phyloP scores from a whole-genome alignment of 768 basidiomycete genomes.

The Boletus coccyginus region DNA sequence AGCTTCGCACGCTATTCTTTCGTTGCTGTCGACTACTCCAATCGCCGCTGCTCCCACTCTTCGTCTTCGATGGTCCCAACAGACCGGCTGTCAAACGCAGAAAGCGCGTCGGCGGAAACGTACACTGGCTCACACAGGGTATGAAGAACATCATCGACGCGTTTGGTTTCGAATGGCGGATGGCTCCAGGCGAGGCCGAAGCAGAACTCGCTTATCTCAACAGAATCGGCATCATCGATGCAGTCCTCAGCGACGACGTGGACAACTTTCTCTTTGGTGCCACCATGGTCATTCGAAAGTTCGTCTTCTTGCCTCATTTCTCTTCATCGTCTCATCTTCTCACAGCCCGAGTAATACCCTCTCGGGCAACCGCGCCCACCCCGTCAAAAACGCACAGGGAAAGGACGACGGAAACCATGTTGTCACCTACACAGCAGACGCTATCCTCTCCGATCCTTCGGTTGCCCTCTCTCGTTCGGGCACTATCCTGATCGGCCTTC shows the following conservation, averaged over 20 bases:
- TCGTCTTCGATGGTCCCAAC: slow-evolving; percentile 89
- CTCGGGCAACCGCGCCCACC: slow-evolving; percentile 66
- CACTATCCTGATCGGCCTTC: slow-evolving; percentile 76
- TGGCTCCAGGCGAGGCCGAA: slow-evolving; percentile 92
- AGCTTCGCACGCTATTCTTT: slow-evolving; percentile 81
- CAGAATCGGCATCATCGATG: slow-evolving; percentile 78
- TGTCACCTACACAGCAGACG: slow-evolving; percentile 36
- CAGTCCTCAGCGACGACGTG: slow-evolving; percentile 88
- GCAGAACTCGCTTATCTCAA: slow-evolving; percentile 90
- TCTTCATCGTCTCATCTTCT: slow-evolving; percentile 3
- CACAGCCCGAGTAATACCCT: slow-evolving; percentile 66
- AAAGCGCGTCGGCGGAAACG: slow-evolving; percentile 61
- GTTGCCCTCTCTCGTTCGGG: slow-evolving; percentile 59
- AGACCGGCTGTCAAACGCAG: slow-evolving; percentile 80
- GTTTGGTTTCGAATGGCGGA: slow-evolving; percentile 78
- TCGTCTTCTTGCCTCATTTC: slow-evolving; percentile 7
- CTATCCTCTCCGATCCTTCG: slow-evolving; percentile 43
- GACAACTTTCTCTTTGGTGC: slow-evolving; percentile 93
- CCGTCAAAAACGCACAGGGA: slow-evolving; percentile 61
- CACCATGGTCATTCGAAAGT: slow-evolving; percentile 82
- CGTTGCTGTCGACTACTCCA: slow-evolving; percentile 76
- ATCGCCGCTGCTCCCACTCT: slow-evolving; percentile 80
- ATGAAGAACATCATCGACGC: slow-evolving; percentile 79
- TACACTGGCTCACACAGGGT: slow-evolving; percentile 65
- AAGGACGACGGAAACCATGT: slow-evolving; percentile 73